Evolutionary conservation across 495 filamentous ascomycete genomes (phyloP).

Genomic region (Talaromyces thailandensis): DNA sequence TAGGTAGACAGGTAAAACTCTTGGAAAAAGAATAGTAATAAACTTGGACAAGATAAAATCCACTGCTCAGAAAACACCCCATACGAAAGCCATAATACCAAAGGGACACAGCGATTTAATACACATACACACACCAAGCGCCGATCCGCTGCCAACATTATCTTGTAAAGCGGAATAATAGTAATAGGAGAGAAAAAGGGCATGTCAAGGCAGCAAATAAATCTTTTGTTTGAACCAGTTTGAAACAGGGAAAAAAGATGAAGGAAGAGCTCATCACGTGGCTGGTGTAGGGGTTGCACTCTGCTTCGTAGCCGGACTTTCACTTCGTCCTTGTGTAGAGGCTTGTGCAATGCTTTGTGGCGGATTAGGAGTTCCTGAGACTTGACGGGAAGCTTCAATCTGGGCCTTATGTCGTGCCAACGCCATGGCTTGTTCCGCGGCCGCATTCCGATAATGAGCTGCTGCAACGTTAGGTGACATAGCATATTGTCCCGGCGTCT

Average conservation of each 20-base stretch:
- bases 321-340: constrained; percentile 27
- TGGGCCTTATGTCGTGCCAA: constrained; percentile 39
- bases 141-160: background rate
- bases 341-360: constrained; percentile 12
- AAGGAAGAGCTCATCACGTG: background rate
- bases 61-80: background rate
- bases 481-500: constrained; percentile 23
- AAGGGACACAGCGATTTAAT: background rate
- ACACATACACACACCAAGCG: background rate
- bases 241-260: background rate
- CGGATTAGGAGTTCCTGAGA: constrained; percentile 34
- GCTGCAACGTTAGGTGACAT: constrained; percentile 28
- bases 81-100: background rate
- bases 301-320: constrained; percentile 29
- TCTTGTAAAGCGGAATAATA: background rate
- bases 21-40: background rate
- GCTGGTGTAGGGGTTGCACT: constrained; percentile 34
- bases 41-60: background rate
- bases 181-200: background rate
- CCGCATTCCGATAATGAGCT: constrained; percentile 33
- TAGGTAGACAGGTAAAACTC: background rate
- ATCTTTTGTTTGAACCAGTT: background rate
- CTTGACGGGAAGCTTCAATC: constrained; percentile 26
- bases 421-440: constrained; percentile 33
- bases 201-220: background rate